A percentile compares a stretch with the other conserved stretches of the same genome.
Conservation (phyloP, 768 basidiomycete genomes). For the Baorangia bicolor region DNA sequence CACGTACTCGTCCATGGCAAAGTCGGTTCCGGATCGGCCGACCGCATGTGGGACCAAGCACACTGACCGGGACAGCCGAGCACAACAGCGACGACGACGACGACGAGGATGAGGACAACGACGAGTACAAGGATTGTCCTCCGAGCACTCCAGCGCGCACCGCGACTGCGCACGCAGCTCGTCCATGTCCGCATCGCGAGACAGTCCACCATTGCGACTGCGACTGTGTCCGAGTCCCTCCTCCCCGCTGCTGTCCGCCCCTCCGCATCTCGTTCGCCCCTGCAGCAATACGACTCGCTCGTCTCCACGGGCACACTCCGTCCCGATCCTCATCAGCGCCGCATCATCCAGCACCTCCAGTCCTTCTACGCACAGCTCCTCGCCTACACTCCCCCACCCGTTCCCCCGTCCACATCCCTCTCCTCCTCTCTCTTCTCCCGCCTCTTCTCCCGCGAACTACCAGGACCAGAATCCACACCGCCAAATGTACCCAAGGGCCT, state of each 20-base stretch:
- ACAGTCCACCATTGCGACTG: conserved; percentile 9
- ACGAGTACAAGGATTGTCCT: neutral
- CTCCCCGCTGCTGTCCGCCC: neutral
- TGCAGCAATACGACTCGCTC: conserved; percentile 46
- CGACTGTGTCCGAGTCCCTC: neutral
- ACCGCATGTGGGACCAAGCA: neutral
- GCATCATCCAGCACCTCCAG: conserved; percentile 82
- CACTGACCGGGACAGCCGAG: neutral
- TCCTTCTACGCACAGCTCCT: conserved; percentile 69
- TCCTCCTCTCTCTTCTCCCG: conserved; percentile 21
- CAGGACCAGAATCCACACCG: conserved; percentile 36
- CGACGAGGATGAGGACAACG: conserved; percentile 5
- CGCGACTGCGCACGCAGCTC: neutral
- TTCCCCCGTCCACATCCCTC: conserved; percentile 42
- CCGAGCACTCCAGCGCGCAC: neutral
- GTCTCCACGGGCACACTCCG: conserved; percentile 55
- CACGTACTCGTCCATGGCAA: conserved; percentile 47
- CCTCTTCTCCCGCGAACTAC: conserved; percentile 29
- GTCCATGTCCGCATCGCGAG: conserved; percentile 4
- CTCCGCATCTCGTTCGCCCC: conserved; percentile 16
- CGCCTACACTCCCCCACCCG: conserved; percentile 65
- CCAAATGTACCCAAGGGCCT: conserved; percentile 75
- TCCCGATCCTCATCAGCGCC: conserved; percentile 80
- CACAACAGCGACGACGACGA: conserved; percentile 2
- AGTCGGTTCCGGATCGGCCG: neutral